Conservation (phyloP, 2,329 filamentous ascomycete genomes). For the Chaetomiaceae sp. region DNA sequence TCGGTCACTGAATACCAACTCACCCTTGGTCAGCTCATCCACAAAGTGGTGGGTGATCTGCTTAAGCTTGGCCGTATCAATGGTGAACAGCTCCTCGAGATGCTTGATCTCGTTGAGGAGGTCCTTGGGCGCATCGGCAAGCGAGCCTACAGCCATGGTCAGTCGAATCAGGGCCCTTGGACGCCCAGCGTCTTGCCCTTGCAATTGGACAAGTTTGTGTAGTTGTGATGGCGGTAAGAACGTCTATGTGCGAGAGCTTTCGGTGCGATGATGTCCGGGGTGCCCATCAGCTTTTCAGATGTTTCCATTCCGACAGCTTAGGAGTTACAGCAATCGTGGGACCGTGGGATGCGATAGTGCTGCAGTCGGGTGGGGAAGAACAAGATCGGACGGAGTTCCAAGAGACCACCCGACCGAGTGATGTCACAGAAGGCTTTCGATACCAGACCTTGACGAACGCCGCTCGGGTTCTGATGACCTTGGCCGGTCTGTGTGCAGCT, state of each 20-base stretch:
- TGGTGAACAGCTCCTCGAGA: conserved; percentile 79
- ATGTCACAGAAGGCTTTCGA: conserved; percentile 14
- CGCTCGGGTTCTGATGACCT: not conserved
- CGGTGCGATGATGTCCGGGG: not conserved
- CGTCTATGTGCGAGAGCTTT: conserved; percentile 5
- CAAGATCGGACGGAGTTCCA: not conserved
- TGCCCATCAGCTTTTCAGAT: conserved; percentile 14
- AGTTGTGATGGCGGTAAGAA: conserved; percentile 17
- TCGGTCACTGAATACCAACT: conserved; percentile 19
- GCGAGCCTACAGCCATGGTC: conserved; percentile 60
- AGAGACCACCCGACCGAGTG: not conserved
- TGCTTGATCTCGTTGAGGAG: conserved; percentile 74
- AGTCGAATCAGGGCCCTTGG: conserved; percentile 14
- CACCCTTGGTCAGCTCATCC: conserved; percentile 80
- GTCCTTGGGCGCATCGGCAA: conserved; percentile 85
- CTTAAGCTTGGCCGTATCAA: conserved; percentile 77
- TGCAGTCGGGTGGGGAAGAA: conserved; percentile 3
- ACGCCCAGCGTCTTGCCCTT: conserved; percentile 23
- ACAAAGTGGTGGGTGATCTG: conserved; percentile 86
- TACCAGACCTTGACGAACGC: not conserved
- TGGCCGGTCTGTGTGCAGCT: not conserved
- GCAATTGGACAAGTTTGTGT: conserved; percentile 16
- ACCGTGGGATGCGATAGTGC: not conserved
- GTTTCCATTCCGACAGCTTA: conserved; percentile 17
- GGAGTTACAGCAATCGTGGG: not conserved